A percentile compares a stretch with the other conserved stretches of the same genome.
Conservation (phyloP, 108 stramenopile genomes). For the Cylindrotheca closterium region DNA sequence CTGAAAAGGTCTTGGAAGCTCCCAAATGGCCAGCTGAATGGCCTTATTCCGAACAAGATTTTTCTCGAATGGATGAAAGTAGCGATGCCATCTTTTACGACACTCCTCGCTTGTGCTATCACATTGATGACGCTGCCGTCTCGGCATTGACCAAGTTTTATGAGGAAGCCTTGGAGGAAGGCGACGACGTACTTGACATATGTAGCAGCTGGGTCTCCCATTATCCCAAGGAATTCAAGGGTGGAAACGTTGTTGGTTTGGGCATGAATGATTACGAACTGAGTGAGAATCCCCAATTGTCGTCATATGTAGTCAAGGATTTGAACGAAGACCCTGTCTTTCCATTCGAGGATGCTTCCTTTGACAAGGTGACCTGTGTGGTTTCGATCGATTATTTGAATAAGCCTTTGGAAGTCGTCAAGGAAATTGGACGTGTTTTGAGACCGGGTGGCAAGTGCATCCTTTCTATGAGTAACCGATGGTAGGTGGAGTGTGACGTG, state of each 20-base stretch:
- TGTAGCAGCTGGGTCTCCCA: slow-evolving; percentile 93
- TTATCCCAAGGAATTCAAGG: slow-evolving; percentile 76
- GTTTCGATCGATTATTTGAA: slow-evolving; percentile 93
- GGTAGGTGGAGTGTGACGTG: slow-evolving; percentile 18
- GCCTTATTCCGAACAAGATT: slow-evolving; percentile 77
- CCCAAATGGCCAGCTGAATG: slow-evolving; percentile 81
- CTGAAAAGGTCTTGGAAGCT: slow-evolving; percentile 61
- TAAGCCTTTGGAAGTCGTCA: slow-evolving; percentile 73
- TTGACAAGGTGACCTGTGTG: slow-evolving; percentile 93
- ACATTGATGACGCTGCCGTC: slow-evolving; percentile 85
- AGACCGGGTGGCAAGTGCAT: slow-evolving; percentile 88
- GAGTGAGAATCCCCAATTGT: slow-evolving; percentile 80
- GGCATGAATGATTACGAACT: slow-evolving; percentile 95
- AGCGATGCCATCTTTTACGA: slow-evolving; percentile 78
- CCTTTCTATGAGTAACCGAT: slow-evolving; percentile 90
- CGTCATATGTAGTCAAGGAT: slow-evolving; percentile 85
- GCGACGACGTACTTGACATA: slow-evolving; percentile 91
- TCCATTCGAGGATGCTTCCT: slow-evolving; percentile 84
- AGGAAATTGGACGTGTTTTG: slow-evolving; percentile 88
- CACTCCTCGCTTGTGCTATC: slow-evolving; percentile 70
- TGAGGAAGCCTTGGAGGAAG: slow-evolving; percentile 63
- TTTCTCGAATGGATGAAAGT: slow-evolving; percentile 69
- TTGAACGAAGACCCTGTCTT: slow-evolving; percentile 86
- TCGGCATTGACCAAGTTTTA: slow-evolving; percentile 80
- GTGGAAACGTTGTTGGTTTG: slow-evolving; percentile 74